phyloP scores from a whole-genome alignment of 305 asterid genomes.

The Solanum aculeatissimum region DNA sequence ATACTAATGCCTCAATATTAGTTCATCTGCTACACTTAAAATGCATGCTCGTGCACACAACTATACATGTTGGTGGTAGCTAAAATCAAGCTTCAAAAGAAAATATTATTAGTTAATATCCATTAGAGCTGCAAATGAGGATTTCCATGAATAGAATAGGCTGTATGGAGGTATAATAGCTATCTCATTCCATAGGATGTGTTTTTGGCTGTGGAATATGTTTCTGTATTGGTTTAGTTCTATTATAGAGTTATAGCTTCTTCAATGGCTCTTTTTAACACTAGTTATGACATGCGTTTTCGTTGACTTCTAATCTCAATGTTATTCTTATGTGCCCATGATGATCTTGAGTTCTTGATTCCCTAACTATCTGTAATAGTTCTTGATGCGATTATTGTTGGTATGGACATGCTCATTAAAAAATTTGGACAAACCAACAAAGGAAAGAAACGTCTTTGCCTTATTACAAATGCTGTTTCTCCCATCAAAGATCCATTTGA shows the following conservation, averaged over 20 bases:
- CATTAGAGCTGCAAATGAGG: not conserved
- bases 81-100: not conserved
- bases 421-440: constrained; percentile 65
- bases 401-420: constrained; percentile 87
- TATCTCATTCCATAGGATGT: not conserved
- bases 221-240: not conserved
- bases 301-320: not conserved
- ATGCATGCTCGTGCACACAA: not conserved
- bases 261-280: not conserved
- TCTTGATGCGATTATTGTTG: constrained; percentile 94
- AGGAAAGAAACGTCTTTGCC: constrained; percentile 86
- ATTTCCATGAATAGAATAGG: not conserved
- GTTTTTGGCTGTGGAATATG: not conserved
- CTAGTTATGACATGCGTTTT: not conserved
- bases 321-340: not conserved
- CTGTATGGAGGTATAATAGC: not conserved
- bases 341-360: constrained; percentile 6
- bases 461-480: constrained; percentile 66
- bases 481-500: constrained; percentile 71
- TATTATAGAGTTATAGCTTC: not conserved
- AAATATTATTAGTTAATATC: not conserved
- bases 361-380: constrained; percentile 61
- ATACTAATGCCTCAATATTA: not conserved
- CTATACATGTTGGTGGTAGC: not conserved
- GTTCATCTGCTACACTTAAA: not conserved